phyloP scores from a whole-genome alignment of 306 rosid genomes.

The Psophocarpus tetragonolobus region DNA sequence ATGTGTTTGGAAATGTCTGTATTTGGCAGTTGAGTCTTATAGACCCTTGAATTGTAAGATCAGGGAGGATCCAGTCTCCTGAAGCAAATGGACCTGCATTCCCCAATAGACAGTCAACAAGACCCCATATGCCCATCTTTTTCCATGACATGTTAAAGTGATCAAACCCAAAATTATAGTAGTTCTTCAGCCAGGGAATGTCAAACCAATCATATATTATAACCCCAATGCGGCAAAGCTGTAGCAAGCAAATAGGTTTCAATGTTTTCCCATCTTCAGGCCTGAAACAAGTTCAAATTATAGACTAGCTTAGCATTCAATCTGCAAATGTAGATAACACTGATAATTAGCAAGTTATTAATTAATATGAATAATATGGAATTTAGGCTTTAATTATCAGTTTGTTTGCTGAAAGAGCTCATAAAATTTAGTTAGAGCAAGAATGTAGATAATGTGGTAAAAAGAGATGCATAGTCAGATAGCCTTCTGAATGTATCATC shows the following conservation, averaged over 20 bases:
- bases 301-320: conserved; percentile 31
- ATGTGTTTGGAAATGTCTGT: conserved; percentile 77
- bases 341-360: not conserved
- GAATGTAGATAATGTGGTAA: conserved; percentile 1
- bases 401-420: not conserved
- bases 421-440: conserved; percentile 7
- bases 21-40: conserved; percentile 55
- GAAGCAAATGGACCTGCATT: conserved; percentile 88
- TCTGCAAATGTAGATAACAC: not conserved
- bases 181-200: conserved; percentile 79
- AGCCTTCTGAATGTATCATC: not conserved
- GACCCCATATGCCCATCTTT: conserved; percentile 80
- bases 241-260: conserved; percentile 81
- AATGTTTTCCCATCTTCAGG: conserved; percentile 84
- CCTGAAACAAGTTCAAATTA: conserved; percentile 50
- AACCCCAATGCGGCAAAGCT: conserved; percentile 82
- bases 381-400: not conserved
- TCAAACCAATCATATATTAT: conserved; percentile 91
- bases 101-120: conserved; percentile 74
- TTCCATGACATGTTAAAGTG: conserved; percentile 87
- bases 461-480: not conserved
- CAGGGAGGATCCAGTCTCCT: conserved; percentile 97
- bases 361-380: not conserved
- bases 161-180: conserved; percentile 95
- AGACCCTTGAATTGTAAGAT: conserved; percentile 97